Conservation (phyloP, 805 yeast species). For the Saturnispora dispora region DNA sequence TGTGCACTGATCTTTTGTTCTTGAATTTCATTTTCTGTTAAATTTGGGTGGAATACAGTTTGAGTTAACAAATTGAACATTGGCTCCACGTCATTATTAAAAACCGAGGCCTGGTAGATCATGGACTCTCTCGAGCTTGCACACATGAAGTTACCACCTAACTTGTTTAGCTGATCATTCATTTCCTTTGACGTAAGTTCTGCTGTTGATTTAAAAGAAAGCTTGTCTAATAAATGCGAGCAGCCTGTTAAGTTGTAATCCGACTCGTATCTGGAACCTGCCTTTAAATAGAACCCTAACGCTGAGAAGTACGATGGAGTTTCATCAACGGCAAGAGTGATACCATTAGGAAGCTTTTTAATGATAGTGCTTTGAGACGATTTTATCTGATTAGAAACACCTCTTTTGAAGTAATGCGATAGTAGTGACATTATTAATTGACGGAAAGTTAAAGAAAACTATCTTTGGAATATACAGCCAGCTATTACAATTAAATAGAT, state of each 20-base stretch:
- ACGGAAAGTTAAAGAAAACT: background rate
- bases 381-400: background rate
- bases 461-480: background rate
- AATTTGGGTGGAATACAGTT: slow-evolving; percentile 63
- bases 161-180: slow-evolving; percentile 61
- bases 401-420: background rate
- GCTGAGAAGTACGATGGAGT: slow-evolving; percentile 89
- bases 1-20: slow-evolving; percentile 67
- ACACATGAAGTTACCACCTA: slow-evolving; percentile 94
- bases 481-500: background rate
- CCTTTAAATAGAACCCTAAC: slow-evolving; percentile 78
- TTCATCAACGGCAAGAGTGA: slow-evolving; percentile 74
- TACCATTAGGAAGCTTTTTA: slow-evolving; percentile 57
- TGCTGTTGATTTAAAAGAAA: slow-evolving; percentile 72
- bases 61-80: slow-evolving; percentile 74
- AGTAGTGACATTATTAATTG: background rate
- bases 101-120: slow-evolving; percentile 91
- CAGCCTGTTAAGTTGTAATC: slow-evolving; percentile 50
- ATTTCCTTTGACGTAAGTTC: slow-evolving; percentile 54
- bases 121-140: slow-evolving; percentile 86
- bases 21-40: slow-evolving; percentile 59
- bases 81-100: slow-evolving; percentile 70
- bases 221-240: slow-evolving; percentile 75
- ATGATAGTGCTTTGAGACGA: slow-evolving; percentile 15
- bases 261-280: slow-evolving; percentile 81